Evolutionary conservation across 2,329 filamentous ascomycete species (phyloP).

Genomic region (Shiraia bambusicola): DNA sequence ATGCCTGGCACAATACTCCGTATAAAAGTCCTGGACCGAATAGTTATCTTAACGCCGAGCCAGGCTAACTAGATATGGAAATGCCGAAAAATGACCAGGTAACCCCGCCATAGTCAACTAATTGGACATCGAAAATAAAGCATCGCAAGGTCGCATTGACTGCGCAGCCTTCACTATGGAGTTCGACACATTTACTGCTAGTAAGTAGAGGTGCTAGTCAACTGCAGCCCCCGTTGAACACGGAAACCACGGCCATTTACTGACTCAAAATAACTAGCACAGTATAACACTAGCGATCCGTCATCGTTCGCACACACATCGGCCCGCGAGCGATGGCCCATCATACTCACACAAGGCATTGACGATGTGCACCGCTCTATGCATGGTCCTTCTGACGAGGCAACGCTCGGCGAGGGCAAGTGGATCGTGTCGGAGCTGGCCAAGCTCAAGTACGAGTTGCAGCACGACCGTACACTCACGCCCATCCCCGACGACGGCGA

Average conservation of each 20-base stretch:
- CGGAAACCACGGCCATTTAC: background rate
- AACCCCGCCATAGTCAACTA: too few relatives aligned
- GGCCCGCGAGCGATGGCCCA: slow-evolving; percentile 84
- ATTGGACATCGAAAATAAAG: too few relatives aligned
- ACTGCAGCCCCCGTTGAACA: too few relatives aligned
- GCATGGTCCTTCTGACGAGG: slow-evolving; percentile 59
- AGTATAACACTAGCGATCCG: slow-evolving; percentile 76
- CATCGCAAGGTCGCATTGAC: too few relatives aligned
- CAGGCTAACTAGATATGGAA: too few relatives aligned
- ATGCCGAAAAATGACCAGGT: too few relatives aligned
- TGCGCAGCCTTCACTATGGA: too few relatives aligned
- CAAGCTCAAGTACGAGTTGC: slow-evolving; percentile 88
- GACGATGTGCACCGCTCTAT: slow-evolving; percentile 88
- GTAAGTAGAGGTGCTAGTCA: too few relatives aligned
- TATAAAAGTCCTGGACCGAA: too few relatives aligned
- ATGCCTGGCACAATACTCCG: too few relatives aligned
- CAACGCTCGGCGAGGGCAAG: slow-evolving; percentile 79
- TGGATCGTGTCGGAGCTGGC: slow-evolving; percentile 76
- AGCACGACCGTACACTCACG: slow-evolving; percentile 80
- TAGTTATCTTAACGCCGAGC: too few relatives aligned
- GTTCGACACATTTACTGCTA: too few relatives aligned
- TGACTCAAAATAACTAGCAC: slow-evolving; percentile 58
- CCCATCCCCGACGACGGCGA: slow-evolving; percentile 76
- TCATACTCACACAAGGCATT: slow-evolving; percentile 90
- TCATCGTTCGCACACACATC: slow-evolving; percentile 86